Percentiles rank a stretch among this genome's conserved stretches.
Conservation (phyloP, 1,284 basidiomycete species). For the Cryptococcus neoformans region DNA sequence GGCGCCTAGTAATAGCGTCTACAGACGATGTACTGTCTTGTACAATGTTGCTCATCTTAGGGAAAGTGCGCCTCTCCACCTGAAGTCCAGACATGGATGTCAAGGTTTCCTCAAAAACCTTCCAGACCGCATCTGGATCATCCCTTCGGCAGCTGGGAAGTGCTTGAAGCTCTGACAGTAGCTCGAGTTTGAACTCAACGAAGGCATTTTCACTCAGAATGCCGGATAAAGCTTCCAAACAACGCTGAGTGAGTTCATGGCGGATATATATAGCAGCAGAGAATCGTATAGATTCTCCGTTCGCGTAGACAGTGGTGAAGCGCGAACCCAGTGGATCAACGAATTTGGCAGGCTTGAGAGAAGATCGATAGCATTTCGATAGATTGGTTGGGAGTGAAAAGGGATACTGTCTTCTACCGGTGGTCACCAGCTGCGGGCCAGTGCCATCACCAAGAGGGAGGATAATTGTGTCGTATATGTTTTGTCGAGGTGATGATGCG, state of each 20-base stretch:
- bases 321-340: slow-evolving; percentile 53
- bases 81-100: slow-evolving; percentile 7
- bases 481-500: slow-evolving; percentile 57
- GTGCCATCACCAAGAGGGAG: slow-evolving; percentile 55
- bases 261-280: slow-evolving; percentile 56
- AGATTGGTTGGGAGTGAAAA: slow-evolving; percentile 11
- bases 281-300: slow-evolving; percentile 54
- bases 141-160: background rate
- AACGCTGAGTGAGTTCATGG: slow-evolving; percentile 58
- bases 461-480: slow-evolving; percentile 65
- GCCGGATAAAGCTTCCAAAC: slow-evolving; percentile 61
- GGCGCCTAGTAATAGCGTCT: slow-evolving; percentile 52
- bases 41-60: background rate
- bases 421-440: slow-evolving; percentile 58
- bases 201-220: slow-evolving; percentile 52
- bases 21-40: slow-evolving; percentile 3
- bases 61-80: background rate
- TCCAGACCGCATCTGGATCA: slow-evolving; percentile 11
- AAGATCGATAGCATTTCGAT: no score
- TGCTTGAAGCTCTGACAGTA: slow-evolving; percentile 54
- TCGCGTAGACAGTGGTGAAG: slow-evolving; percentile 54
- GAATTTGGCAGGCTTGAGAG: slow-evolving; percentile 16
- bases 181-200: slow-evolving; percentile 58
- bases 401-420: slow-evolving; percentile 56
- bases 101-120: slow-evolving; percentile 9